Percentiles rank a stretch among this genome's conserved stretches.
These are phyloP conservation scores for Waltergamsia citrina DNA, from an alignment of 2,329 filamentous ascomycete species.

Conservation along the genomic window DNA sequence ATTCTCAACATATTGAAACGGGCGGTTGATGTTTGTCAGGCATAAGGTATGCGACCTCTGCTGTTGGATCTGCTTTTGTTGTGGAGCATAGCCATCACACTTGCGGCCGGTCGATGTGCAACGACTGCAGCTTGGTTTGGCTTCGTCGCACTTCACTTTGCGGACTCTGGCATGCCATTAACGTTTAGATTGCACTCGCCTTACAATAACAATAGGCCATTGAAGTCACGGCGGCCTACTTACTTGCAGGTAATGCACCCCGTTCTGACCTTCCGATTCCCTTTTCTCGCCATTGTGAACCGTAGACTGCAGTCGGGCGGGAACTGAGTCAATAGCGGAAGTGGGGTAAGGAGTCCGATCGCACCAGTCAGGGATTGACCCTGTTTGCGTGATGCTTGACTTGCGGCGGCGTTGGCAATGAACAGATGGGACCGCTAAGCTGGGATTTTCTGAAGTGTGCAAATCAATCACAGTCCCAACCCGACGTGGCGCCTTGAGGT, in stretches of 20 bases:
- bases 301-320: no score
- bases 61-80: background rate
- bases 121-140: constrained; percentile 14
- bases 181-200: background rate
- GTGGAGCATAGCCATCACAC: constrained; percentile 19
- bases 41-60: background rate
- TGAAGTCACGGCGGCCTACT: background rate
- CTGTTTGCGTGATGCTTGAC: no score
- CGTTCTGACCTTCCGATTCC: background rate
- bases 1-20: no score
- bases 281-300: background rate
- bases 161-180: constrained; percentile 6
- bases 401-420: no score
- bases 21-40: background rate
- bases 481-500: no score
- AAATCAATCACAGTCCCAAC: no score
- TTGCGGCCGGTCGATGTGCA: constrained; percentile 13
- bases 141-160: constrained; percentile 22
- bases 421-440: no score
- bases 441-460: no score
- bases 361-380: no score
- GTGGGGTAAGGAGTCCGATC: no score
- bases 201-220: background rate
- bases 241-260: background rate
- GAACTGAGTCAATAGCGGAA: no score